Evolutionary conservation across 2,329 filamentous ascomycete genomes (phyloP).

Genomic region (Alternaria ventricosa): DNA sequence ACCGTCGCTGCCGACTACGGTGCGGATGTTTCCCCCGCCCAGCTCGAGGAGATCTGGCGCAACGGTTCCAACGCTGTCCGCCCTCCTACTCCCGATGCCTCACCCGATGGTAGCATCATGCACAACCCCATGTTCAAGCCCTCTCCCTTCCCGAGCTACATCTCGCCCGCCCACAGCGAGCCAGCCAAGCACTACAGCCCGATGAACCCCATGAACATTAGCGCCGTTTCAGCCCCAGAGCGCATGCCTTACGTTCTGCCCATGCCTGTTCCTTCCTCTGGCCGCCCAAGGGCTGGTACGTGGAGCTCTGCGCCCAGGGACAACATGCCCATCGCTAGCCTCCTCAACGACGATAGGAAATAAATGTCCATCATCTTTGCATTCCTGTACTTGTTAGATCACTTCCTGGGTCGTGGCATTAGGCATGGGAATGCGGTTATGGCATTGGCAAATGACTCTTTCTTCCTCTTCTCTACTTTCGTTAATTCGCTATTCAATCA

Average conservation of each 20-base stretch:
- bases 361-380: not conserved
- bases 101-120: conserved; percentile 48
- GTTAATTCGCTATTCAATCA: conserved; percentile 22
- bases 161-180: conserved; percentile 39
- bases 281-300: conserved; percentile 40
- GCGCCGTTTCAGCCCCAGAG: conserved; percentile 42
- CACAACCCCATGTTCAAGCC: conserved; percentile 40
- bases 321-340: conserved; percentile 49
- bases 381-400: conserved; percentile 5
- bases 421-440: conserved; percentile 1
- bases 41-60: conserved; percentile 74
- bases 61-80: conserved; percentile 39
- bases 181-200: conserved; percentile 42
- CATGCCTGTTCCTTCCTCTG: conserved; percentile 45
- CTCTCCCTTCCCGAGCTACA: conserved; percentile 40
- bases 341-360: conserved; percentile 50
- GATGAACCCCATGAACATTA: conserved; percentile 37
- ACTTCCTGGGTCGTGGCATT: not conserved
- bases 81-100: conserved; percentile 48
- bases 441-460: not conserved
- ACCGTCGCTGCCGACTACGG: conserved; percentile 76
- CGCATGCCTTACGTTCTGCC: conserved; percentile 47
- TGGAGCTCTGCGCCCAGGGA: conserved; percentile 47
- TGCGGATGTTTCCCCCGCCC: conserved; percentile 63
- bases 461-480: conserved; percentile 32